Evolutionary conservation across 2,329 filamentous ascomycete genomes (phyloP).

Genomic region (Penicillium sp.): DNA sequence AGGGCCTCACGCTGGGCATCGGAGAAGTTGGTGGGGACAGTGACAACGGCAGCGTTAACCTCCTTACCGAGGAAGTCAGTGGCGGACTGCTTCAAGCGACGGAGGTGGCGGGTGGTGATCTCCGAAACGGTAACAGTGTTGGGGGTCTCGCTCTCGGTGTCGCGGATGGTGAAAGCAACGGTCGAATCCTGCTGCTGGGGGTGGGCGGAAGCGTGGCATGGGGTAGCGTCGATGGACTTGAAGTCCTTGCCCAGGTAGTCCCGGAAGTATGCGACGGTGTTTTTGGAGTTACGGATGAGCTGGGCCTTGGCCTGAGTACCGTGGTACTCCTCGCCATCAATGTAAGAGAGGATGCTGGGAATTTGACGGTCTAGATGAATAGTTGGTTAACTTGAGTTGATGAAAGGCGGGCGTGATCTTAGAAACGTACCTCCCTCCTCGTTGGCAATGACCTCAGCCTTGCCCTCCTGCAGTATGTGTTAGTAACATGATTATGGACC

Average conservation of each 20-base stretch:
- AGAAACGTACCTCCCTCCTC: constrained; percentile 81
- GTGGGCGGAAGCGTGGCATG: constrained; percentile 91
- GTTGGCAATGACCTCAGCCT: constrained; percentile 97
- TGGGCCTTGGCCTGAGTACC: constrained; percentile 94
- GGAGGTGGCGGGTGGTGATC: constrained; percentile 80
- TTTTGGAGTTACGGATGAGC: constrained; percentile 85
- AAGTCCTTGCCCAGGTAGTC: constrained; percentile 95
- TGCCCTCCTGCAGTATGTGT: constrained; percentile 67
- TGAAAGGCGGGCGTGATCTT: constrained; percentile 6
- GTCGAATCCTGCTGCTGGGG: constrained; percentile 72
- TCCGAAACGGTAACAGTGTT: constrained; percentile 78
- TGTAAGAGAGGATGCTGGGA: constrained; percentile 89
- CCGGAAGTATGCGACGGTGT: constrained; percentile 94
- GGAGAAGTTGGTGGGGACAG: constrained; percentile 89
- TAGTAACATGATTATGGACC: constrained; percentile 3
- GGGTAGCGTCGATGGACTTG: constrained; percentile 93
- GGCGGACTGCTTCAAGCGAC: constrained; percentile 77
- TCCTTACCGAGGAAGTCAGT: constrained; percentile 90
- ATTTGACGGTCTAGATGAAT: constrained; percentile 81
- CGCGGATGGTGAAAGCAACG: constrained; percentile 81
- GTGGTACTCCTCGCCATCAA: constrained; percentile 94
- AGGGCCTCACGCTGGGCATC: constrained; percentile 85
- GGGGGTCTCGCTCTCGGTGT: constrained; percentile 65
- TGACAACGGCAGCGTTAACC: constrained; percentile 92
- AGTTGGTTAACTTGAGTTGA: constrained; percentile 24